Evolutionary conservation across 1,284 basidiomycete genomes (phyloP).

Genomic region (Ganoderma boninense): DNA sequence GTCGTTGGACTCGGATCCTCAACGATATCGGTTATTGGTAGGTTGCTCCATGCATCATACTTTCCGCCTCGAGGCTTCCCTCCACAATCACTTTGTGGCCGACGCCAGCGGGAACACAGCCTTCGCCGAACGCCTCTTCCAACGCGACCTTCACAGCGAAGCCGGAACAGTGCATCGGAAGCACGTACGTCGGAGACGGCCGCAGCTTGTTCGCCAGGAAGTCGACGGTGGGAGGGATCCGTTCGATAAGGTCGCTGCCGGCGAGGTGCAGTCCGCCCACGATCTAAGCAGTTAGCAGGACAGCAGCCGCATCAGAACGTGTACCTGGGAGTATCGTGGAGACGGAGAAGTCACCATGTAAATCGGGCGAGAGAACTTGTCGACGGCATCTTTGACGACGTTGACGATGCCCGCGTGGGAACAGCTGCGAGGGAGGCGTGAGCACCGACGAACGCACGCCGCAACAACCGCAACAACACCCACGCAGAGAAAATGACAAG

Average conservation of each 20-base stretch:
- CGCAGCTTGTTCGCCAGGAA: slow-evolving; percentile 68
- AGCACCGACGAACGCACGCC: not conserved
- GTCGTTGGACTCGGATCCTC: not conserved
- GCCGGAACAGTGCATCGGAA: slow-evolving; percentile 88
- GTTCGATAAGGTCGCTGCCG: slow-evolving; percentile 64
- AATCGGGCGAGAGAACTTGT: slow-evolving; percentile 70
- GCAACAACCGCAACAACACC: slow-evolving; percentile 39
- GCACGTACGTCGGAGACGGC: slow-evolving; percentile 72
- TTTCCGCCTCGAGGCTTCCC: slow-evolving; percentile 51
- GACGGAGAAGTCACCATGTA: slow-evolving; percentile 63
- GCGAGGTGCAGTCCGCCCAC: slow-evolving; percentile 85
- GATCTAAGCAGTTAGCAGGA: slow-evolving; percentile 60
- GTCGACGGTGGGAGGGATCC: slow-evolving; percentile 74
- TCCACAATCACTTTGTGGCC: slow-evolving; percentile 69
- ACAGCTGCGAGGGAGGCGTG: slow-evolving; percentile 57
- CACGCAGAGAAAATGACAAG: slow-evolving; percentile 84
- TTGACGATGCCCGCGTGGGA: slow-evolving; percentile 89
- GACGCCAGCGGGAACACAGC: slow-evolving; percentile 78
- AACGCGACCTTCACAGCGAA: slow-evolving; percentile 77
- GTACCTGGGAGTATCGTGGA: not conserved
- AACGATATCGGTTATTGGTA: not conserved
- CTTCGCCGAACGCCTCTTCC: slow-evolving; percentile 72
- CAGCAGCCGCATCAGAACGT: slow-evolving; percentile 6
- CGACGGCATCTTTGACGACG: slow-evolving; percentile 73
- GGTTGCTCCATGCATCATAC: slow-evolving; percentile 42